Percentiles rank a stretch among this genome's conserved stretches.
These are phyloP conservation scores for Whalleya microplaca DNA, from an alignment of 2,329 filamentous ascomycete genomes.

Conservation along the genomic window DNA sequence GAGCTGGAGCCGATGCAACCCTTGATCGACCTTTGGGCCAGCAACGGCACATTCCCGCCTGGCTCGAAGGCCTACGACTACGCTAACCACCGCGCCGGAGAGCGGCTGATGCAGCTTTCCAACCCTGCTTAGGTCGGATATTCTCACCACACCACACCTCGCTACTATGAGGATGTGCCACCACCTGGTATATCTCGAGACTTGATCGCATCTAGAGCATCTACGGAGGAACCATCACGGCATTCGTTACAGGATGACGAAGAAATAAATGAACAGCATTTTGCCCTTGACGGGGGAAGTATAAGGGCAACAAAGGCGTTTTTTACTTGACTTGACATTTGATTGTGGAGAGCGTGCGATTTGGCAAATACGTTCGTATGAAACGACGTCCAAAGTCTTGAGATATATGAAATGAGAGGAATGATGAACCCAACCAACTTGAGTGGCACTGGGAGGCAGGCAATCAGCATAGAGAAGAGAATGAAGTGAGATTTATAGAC, in stretches of 20 bases:
- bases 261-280: neutral
- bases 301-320: neutral
- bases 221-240: neutral
- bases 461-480: neutral
- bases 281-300: neutral
- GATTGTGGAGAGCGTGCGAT: neutral
- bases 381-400: conserved; percentile 16
- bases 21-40: conserved; percentile 87
- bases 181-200: neutral
- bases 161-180: neutral
- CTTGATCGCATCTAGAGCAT: neutral
- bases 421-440: neutral
- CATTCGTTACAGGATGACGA: neutral
- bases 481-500: too few relatives aligned
- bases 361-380: conserved; percentile 18
- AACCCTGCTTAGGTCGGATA: conserved; percentile 26
- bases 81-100: conserved; percentile 63
- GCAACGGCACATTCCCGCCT: conserved; percentile 83
- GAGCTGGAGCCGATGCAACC: conserved; percentile 97
- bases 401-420: neutral
- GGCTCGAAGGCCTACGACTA: conserved; percentile 71
- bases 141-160: conserved; percentile 1
- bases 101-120: conserved; percentile 58
- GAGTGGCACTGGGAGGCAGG: neutral
- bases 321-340: neutral